phyloP scores from a whole-genome alignment of 1,284 basidiomycete species.

The Leccinum subatratum region DNA sequence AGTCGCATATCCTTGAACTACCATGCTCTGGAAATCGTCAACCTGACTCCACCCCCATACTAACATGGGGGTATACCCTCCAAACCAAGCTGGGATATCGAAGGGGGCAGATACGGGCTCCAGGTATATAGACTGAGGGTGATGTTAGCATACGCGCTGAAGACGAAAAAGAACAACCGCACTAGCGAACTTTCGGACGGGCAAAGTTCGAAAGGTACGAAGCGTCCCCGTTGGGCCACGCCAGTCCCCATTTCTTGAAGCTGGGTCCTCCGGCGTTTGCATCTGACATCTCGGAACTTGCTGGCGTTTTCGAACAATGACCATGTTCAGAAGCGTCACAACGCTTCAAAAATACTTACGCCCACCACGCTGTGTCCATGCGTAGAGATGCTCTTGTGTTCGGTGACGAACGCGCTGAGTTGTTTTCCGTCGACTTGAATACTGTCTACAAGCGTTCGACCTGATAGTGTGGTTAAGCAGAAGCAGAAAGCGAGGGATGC shows the following conservation, averaged over 20 bases:
- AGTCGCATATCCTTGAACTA: constrained; percentile 39
- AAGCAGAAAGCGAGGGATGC: constrained; percentile 14
- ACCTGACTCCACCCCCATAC: constrained; percentile 47
- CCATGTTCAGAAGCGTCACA: constrained; percentile 18
- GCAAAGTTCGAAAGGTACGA: constrained; percentile 33
- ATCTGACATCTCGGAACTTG: constrained; percentile 11
- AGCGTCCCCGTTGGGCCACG: constrained; percentile 45
- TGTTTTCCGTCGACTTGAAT: constrained; percentile 3
- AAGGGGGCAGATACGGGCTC: constrained; percentile 25
- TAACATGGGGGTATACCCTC: constrained; percentile 52
- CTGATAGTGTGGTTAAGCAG: constrained; percentile 6
- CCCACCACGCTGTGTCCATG: constrained; percentile 13
- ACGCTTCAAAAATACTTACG: constrained; percentile 18
- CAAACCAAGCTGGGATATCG: constrained; percentile 25
- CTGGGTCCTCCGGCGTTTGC: constrained; percentile 9
- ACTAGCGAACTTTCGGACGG: constrained; percentile 34
- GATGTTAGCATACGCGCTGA: constrained; percentile 8
- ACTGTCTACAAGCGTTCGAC: constrained; percentile 8
- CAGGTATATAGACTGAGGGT: constrained; percentile 28
- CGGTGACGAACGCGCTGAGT: constrained; percentile 3
- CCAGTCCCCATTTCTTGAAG: constrained; percentile 37
- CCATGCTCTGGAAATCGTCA: constrained; percentile 31
- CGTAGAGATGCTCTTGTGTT: constrained; percentile 1
- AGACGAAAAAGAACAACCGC: constrained; percentile 14
- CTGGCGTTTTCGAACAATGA: constrained; percentile 15